These are phyloP conservation scores for Aspergillus ibericus DNA, from an alignment of 2,329 filamentous ascomycete genomes.

Conservation along the genomic window DNA sequence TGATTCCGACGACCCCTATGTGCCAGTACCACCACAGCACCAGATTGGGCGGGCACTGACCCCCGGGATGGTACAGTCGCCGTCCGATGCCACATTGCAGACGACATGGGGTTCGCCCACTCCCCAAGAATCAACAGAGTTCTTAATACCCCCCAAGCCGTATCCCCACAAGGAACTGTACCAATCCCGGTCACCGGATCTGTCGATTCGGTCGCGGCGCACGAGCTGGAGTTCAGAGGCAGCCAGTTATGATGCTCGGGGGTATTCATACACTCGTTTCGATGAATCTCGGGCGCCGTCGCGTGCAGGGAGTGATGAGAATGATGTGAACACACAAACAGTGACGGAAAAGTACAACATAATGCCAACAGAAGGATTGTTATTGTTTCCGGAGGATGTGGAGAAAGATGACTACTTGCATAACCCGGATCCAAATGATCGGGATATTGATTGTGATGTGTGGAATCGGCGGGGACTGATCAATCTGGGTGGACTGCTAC, in stretches of 20 bases:
- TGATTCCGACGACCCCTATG: constrained; percentile 34
- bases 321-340: constrained; percentile 68
- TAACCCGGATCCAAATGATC: constrained; percentile 66
- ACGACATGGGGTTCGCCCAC: constrained; percentile 52
- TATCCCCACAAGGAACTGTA: constrained; percentile 53
- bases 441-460: constrained; percentile 62
- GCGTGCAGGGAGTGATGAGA: constrained; percentile 63
- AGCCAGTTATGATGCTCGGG: constrained; percentile 54
- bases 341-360: constrained; percentile 75
- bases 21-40: constrained; percentile 18
- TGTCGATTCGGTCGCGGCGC: constrained; percentile 56
- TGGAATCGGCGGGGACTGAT: constrained; percentile 64
- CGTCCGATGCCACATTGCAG: constrained; percentile 32
- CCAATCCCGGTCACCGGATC: constrained; percentile 48
- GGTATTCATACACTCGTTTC: constrained; percentile 56
- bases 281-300: constrained; percentile 62
- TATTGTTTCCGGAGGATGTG: constrained; percentile 70
- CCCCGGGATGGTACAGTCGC: constrained; percentile 13
- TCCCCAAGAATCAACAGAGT: constrained; percentile 47
- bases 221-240: constrained; percentile 66
- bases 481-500: constrained; percentile 63
- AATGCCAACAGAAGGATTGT: constrained; percentile 63
- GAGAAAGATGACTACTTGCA: constrained; percentile 73
- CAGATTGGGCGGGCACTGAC: constrained; percentile 26
- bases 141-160: constrained; percentile 44